Base-by-base conservation (phyloP, 345 rosid genomes). In the Ceriops decandra region DNA sequence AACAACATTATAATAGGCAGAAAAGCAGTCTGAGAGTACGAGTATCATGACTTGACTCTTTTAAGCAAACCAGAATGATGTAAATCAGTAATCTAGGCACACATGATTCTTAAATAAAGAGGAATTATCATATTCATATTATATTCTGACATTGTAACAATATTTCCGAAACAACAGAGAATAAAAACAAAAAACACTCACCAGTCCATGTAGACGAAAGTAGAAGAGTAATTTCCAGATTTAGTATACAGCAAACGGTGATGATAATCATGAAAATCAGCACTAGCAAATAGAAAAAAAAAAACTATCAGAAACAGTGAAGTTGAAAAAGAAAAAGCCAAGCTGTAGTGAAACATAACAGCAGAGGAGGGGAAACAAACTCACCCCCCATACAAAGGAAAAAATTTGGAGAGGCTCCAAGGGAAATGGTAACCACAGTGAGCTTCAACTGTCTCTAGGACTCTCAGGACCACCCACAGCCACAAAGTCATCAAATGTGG, bases 401-500 rank as follows among this genome's bases (percentile, higher is more conserved):
- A 57, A 76, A 95, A 87, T 72, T 95, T 91, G 31, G 99, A 87
- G 62, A 86, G 90, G 77, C 99, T 91, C 98, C 99, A 95, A 13
- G 97, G 98, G 75, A 95, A 91, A 86, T 95, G 93, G 72, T 95
- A 95, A 76, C 98, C 99, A 77, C 96, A 91, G 71, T 95, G 99
- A 73, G 96, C 98, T 80, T 95, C 99, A 54, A 95, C 99, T 15
- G 99, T 91, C 84, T 91, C 99, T 65, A 95, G 77, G 63, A 95
- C 96, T 81, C 99, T 84, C 10, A 95, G 82, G 52, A 86, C 82
- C 92, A 91, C 84, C 99, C 99, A 95, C 56, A 91, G 72, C 99
- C 99, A 95, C 33, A 92, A 83, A 54, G 98, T 95, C 54, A 88
- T 62, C 52, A 95, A 78, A 85, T 95, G 98, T 52, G 99, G 99